A percentile compares a stretch with the other conserved stretches of the same genome.
Evolutionary conservation across 148 eudicot species (phyloP).

Genomic region (Silene conica): DNA sequence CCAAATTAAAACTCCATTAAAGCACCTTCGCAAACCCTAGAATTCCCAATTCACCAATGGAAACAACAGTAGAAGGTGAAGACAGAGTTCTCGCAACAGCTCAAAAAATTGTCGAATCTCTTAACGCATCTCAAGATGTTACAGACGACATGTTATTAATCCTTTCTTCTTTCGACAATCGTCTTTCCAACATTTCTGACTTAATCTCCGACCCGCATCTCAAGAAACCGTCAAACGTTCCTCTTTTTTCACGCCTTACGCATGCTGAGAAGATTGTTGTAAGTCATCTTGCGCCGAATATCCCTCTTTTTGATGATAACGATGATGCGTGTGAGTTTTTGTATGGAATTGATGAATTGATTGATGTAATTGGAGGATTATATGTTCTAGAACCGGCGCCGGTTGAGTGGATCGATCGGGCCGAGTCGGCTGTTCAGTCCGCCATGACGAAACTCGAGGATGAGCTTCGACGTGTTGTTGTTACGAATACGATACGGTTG

Average conservation of each 20-base stretch:
- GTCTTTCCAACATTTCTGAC: conserved; percentile 58
- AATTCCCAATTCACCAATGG: conserved; percentile 16
- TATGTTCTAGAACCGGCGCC: conserved; percentile 15
- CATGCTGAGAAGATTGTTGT: conserved; percentile 55
- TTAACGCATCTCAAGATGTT: conserved; percentile 52
- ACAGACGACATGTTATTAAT: conserved; percentile 84
- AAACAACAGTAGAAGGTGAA: conserved; percentile 62
- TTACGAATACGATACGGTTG: conserved; percentile 41
- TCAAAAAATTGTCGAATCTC: conserved; percentile 69
- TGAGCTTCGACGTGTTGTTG: conserved; percentile 54
- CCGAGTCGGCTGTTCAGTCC: conserved; percentile 64
- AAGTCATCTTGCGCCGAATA: conserved; percentile 26
- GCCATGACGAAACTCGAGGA: conserved; percentile 86
- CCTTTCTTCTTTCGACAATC: conserved; percentile 74
- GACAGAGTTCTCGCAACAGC: conserved; percentile 88
- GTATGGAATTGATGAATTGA: conserved; percentile 53
- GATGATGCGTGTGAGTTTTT: conserved; percentile 49
- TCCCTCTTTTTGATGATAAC: conserved; percentile 16
- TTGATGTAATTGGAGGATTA: conserved; percentile 39
- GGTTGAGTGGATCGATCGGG: conserved; percentile 42
- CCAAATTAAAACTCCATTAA: neutral
- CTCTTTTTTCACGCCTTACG: conserved; percentile 29
- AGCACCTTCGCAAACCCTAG: conserved; percentile 14
- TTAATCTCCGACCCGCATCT: conserved; percentile 15
- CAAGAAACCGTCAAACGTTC: neutral